A percentile compares a stretch with the other conserved stretches of the same genome.
phyloP scores from a whole-genome alignment of 768 basidiomycete genomes.

The Tubosaeta brunneosetosa region DNA sequence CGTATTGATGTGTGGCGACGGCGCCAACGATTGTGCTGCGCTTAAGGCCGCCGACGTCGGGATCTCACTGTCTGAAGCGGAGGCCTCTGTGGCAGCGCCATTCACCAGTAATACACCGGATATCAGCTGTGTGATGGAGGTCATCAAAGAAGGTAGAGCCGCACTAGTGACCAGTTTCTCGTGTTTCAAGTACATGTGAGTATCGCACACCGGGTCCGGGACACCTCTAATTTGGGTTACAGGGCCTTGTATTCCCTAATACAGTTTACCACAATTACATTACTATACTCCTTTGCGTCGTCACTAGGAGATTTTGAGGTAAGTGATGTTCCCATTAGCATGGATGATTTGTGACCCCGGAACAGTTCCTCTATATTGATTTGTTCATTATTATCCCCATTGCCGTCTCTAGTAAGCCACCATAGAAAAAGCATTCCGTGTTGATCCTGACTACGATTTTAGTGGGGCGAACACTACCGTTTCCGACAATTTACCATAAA shows the following conservation, averaged over 20 bases:
- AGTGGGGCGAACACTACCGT: conserved; percentile 97
- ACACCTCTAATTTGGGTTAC: conserved; percentile 11
- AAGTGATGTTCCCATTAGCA: conserved; percentile 16
- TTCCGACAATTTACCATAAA: conserved; percentile 78
- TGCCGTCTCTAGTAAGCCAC: conserved; percentile 83
- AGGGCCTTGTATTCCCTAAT: conserved; percentile 99
- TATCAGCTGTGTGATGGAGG: conserved; percentile 92
- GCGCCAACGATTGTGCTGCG: conserved; percentile 98
- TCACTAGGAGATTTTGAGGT: conserved; percentile 97
- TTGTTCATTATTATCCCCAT: conserved; percentile 97
- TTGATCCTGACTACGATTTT: conserved; percentile 8
- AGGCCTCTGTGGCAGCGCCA: conserved; percentile 96
- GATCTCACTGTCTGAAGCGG: conserved; percentile 93
- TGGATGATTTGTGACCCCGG: conserved; percentile 7
- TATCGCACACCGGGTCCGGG: conserved; percentile 8
- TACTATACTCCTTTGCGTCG: conserved; percentile 94
- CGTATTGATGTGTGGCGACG: conserved; percentile 97
- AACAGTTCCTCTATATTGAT: conserved; percentile 93
- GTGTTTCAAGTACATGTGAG: conserved; percentile 99
- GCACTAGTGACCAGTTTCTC: conserved; percentile 97
- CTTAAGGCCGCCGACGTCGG: conserved; percentile 98
- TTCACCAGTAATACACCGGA: conserved; percentile 94
- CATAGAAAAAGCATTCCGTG: background rate
- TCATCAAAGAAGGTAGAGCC: conserved; percentile 94
- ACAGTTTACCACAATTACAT: conserved; percentile 96